Conservation (phyloP, 1,139 yeast species). For the Geotrichum macrosporum region DNA sequence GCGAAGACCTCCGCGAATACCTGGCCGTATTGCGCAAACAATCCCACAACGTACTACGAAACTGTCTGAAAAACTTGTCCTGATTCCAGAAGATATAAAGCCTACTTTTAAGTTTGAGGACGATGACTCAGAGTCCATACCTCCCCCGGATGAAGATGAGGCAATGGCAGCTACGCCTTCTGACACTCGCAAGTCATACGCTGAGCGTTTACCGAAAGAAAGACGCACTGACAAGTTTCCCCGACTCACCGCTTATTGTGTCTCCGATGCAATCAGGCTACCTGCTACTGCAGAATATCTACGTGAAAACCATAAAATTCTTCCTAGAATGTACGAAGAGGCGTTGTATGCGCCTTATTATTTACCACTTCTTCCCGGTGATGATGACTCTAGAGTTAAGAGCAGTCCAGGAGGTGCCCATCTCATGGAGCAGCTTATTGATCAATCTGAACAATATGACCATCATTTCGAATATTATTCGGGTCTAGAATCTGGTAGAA, state of each 20-base stretch:
- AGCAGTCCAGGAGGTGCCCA: conserved; percentile 66
- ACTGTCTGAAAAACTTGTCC: conserved; percentile 75
- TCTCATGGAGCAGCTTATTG: conserved; percentile 68
- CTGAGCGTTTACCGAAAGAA: conserved; percentile 67
- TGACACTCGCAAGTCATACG: conserved; percentile 42
- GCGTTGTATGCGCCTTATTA: conserved; percentile 87
- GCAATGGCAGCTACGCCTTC: conserved; percentile 9
- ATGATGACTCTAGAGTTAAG: conserved; percentile 75
- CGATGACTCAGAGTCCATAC: conserved; percentile 27
- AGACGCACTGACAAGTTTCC: conserved; percentile 66
- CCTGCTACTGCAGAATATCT: conserved; percentile 61
- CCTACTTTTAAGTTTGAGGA: conserved; percentile 31
- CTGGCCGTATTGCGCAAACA: conserved; percentile 47
- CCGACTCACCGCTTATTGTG: conserved; percentile 84
- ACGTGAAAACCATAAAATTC: conserved; percentile 66
- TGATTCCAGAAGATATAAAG: conserved; percentile 68
- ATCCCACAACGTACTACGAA: conserved; percentile 85
- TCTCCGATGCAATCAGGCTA: conserved; percentile 75
- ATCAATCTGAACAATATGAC: conserved; percentile 76
- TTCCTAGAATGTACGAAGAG: conserved; percentile 85
- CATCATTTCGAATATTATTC: conserved; percentile 89
- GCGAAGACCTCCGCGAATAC: conserved; percentile 11
- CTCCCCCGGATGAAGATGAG: conserved; percentile 25
- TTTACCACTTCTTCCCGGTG: conserved; percentile 82
- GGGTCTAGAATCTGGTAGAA: conserved; percentile 45